Percentiles rank a stretch among this genome's conserved stretches.
These are phyloP conservation scores for Lasiodiplodia sp. DNA, from an alignment of 2,329 filamentous ascomycete genomes.

Conservation along the genomic window DNA sequence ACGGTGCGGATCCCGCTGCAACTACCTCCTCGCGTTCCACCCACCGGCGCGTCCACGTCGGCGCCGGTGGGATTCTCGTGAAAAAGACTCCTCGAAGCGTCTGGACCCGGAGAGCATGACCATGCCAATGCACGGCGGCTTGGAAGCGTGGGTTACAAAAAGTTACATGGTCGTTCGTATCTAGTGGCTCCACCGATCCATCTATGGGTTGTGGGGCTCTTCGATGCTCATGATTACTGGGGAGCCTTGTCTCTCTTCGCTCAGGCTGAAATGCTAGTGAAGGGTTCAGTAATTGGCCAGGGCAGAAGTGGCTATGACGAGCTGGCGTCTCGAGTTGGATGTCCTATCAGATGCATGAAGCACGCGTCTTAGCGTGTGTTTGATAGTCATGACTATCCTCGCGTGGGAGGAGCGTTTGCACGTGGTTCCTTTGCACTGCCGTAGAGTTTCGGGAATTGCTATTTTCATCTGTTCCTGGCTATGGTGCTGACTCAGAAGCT, in stretches of 20 bases:
- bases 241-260: too few species aligned
- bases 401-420: background rate
- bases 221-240: too few species aligned
- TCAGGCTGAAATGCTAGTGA: too few species aligned
- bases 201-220: too few species aligned
- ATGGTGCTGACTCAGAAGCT: too few species aligned
- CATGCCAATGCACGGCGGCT: too few species aligned
- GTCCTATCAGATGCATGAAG: background rate
- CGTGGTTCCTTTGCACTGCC: background rate
- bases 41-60: too few species aligned
- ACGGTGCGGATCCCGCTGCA: background rate
- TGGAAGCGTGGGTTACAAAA: too few species aligned
- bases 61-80: background rate
- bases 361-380: background rate
- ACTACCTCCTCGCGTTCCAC: background rate
- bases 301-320: background rate
- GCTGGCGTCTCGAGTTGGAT: background rate
- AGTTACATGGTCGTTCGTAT: too few species aligned
- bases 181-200: too few species aligned
- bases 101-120: background rate
- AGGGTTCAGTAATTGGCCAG: background rate
- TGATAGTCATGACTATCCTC: background rate
- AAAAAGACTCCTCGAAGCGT: background rate
- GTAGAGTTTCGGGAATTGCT: too few species aligned
- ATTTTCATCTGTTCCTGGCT: too few species aligned